phyloP scores from a whole-genome alignment of 495 filamentous ascomycete genomes.

The Podospora australis region DNA sequence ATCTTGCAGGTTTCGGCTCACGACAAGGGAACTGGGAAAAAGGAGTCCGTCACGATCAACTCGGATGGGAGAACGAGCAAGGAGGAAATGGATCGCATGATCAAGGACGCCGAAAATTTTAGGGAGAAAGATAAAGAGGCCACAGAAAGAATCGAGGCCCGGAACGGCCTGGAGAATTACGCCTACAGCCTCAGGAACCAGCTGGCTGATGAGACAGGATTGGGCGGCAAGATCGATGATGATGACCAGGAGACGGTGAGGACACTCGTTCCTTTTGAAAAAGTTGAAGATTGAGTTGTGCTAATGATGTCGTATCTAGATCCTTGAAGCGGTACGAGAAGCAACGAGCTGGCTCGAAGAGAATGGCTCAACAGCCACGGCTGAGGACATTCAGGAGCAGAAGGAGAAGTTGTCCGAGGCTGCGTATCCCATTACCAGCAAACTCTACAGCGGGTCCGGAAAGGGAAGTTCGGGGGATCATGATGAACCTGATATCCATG shows the following conservation, averaged over 20 bases:
- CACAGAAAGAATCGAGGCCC: constrained; percentile 78
- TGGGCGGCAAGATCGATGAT: constrained; percentile 88
- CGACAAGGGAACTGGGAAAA: constrained; percentile 90
- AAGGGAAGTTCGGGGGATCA: neutral
- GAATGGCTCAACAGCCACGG: constrained; percentile 70
- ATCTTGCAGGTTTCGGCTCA: constrained; percentile 85
- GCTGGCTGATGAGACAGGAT: constrained; percentile 81
- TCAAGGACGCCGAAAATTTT: constrained; percentile 86
- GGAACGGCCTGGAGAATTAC: constrained; percentile 97
- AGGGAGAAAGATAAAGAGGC: constrained; percentile 93
- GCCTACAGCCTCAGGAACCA: constrained; percentile 96
- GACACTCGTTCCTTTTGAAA: constrained; percentile 11
- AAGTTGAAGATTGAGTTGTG: neutral
- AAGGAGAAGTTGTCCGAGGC: constrained; percentile 88
- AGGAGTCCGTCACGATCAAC: constrained; percentile 83
- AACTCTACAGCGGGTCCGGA: constrained; percentile 58
- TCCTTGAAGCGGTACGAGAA: constrained; percentile 88
- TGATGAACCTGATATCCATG: neutral
- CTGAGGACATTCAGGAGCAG: constrained; percentile 93
- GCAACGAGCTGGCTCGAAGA: constrained; percentile 86
- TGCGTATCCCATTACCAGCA: constrained; percentile 91
- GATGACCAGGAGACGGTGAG: constrained; percentile 84
- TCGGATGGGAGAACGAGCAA: constrained; percentile 82
- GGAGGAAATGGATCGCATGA: constrained; percentile 93
- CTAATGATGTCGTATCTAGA: constrained; percentile 40